Conservation (phyloP, 148 eudicot species). For the Rhododendron ovatum region DNA sequence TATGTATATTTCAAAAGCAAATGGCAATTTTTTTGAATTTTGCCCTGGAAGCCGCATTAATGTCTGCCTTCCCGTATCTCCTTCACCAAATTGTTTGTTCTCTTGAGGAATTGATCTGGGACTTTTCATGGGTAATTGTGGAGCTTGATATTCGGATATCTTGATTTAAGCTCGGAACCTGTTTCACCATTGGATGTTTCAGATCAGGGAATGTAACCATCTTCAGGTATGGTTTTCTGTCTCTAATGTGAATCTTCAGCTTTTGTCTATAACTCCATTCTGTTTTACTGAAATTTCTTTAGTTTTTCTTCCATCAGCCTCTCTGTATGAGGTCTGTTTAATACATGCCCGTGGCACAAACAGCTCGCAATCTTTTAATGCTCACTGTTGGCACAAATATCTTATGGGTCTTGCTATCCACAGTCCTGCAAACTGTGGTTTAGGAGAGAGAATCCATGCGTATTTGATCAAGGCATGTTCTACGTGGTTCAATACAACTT, state of each 20-base stretch:
- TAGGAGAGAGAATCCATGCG: neutral
- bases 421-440: neutral
- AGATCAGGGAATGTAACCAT: conserved; percentile 5
- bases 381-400: neutral
- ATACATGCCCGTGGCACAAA: neutral
- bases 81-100: conserved; percentile 2
- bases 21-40: neutral
- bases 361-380: neutral
- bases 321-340: neutral
- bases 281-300: neutral
- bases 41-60: neutral
- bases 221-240: conserved; percentile 11
- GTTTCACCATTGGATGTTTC: conserved; percentile 2
- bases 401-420: neutral
- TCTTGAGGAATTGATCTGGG: neutral
- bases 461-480: neutral
- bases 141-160: neutral
- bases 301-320: neutral
- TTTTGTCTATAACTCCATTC: neutral
- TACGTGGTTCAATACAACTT: neutral
- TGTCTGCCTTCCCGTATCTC: neutral
- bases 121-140: neutral
- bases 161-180: neutral
- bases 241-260: neutral
- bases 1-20: conserved; percentile 2